A percentile compares a stretch with the other conserved stretches of the same genome.
phyloP scores from a whole-genome alignment of 371 early-diverging fungal genomes.

The Apophysomyces variabilis region DNA sequence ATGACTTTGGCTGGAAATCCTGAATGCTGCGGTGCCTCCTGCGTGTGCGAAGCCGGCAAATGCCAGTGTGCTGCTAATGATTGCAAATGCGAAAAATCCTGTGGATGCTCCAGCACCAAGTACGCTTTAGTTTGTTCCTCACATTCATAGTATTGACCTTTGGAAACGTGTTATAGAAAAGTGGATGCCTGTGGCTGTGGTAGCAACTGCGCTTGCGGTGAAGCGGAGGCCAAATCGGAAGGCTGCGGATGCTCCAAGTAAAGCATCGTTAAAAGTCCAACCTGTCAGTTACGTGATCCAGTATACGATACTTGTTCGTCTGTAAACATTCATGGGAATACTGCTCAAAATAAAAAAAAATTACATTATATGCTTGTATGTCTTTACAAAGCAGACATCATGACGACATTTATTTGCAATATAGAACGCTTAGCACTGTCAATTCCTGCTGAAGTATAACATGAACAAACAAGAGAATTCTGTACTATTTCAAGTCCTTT shows the following conservation, averaged over 20 bases:
- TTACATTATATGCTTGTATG: too few relatives aligned
- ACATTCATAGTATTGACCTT: background rate
- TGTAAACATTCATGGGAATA: too few relatives aligned
- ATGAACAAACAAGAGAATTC: too few relatives aligned
- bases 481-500: too few relatives aligned
- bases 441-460: too few relatives aligned
- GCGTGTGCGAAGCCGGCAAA: background rate
- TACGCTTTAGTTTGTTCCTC: slow-evolving; percentile 3
- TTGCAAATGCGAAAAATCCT: slow-evolving; percentile 7
- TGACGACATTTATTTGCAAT: too few relatives aligned
- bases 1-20: slow-evolving; percentile 17
- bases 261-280: background rate
- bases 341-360: too few relatives aligned
- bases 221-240: slow-evolving; percentile 6
- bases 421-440: too few relatives aligned
- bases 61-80: slow-evolving; percentile 10
- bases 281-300: background rate
- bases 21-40: slow-evolving; percentile 11
- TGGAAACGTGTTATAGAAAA: background rate
- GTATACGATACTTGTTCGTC: too few relatives aligned
- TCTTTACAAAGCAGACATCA: too few relatives aligned
- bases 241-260: slow-evolving; percentile 3
- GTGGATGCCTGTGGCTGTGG: background rate
- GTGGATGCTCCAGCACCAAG: background rate
- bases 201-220: background rate